phyloP scores from a whole-genome alignment of 1,284 basidiomycete species.

The Moesziomyces sp. region DNA sequence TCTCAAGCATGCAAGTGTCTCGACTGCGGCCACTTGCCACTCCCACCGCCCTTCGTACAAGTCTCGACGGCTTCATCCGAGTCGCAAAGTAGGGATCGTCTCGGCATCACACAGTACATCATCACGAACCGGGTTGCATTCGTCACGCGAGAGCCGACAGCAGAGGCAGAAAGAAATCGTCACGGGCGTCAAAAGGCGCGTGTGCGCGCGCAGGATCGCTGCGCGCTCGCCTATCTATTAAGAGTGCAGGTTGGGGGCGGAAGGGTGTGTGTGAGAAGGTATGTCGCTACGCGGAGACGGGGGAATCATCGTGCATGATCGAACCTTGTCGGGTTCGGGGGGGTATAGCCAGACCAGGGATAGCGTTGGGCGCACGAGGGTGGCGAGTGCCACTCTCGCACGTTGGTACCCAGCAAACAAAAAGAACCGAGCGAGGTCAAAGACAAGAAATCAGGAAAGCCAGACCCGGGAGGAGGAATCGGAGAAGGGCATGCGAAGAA shows the following conservation, averaged over 20 bases:
- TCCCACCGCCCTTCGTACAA: no score
- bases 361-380: background rate
- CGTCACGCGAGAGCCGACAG: slow-evolving; percentile 1
- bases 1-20: no score
- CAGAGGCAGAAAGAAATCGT: no score
- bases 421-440: slow-evolving; percentile 26
- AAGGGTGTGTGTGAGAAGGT: slow-evolving; percentile 3
- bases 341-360: slow-evolving; percentile 39
- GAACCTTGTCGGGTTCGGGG: slow-evolving; percentile 47
- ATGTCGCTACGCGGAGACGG: slow-evolving; percentile 31
- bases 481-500: slow-evolving; percentile 43
- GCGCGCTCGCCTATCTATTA: slow-evolving; percentile 19
- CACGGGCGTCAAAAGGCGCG: slow-evolving; percentile 1
- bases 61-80: no score
- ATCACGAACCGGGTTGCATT: background rate
- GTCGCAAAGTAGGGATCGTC: no score
- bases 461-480: slow-evolving; percentile 11
- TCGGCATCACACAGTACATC: no score
- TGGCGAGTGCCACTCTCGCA: no score
- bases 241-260: background rate
- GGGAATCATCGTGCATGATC: slow-evolving; percentile 50
- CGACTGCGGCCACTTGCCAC: no score
- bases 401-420: background rate
- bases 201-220: background rate
- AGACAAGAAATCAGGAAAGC: slow-evolving; percentile 32